Evolutionary conservation across 768 basidiomycete genomes (phyloP).

Genomic region (Royoungia palumana): DNA sequence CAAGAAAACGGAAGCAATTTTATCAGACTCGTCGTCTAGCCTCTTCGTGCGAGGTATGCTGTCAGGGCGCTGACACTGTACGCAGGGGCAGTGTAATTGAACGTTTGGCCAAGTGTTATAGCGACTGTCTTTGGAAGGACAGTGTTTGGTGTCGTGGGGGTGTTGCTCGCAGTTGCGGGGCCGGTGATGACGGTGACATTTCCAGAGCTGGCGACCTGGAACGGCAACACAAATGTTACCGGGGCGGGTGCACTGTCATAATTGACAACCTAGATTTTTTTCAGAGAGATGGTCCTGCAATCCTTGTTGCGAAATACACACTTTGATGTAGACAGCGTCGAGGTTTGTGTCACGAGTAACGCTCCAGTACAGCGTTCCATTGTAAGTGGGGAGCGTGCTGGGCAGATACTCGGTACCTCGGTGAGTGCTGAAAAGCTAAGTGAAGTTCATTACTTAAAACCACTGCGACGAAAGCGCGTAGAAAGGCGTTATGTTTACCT

Average conservation of each 20-base stretch:
- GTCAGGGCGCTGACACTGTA: constrained; percentile 40
- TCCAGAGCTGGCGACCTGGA: constrained; percentile 44
- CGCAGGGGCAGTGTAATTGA: constrained; percentile 53
- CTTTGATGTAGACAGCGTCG: constrained; percentile 56
- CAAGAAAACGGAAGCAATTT: neutral
- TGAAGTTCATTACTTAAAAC: neutral
- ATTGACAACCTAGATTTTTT: constrained; percentile 47
- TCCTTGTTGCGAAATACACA: constrained; percentile 8
- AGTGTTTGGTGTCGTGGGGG: constrained; percentile 45
- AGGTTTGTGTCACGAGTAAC: constrained; percentile 35
- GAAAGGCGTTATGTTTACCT: constrained; percentile 37
- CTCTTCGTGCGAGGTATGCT: constrained; percentile 3
- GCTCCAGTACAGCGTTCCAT: constrained; percentile 61
- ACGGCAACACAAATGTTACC: constrained; percentile 54
- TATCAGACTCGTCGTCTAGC: neutral
- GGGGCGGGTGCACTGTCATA: constrained; percentile 38
- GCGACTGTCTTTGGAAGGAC: constrained; percentile 45
- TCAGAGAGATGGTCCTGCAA: neutral
- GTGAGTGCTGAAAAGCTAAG: constrained; percentile 60
- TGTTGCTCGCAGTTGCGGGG: constrained; percentile 49
- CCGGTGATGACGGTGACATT: constrained; percentile 51
- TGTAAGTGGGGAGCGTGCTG: constrained; percentile 49
- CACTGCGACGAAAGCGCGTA: neutral
- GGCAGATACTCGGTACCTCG: constrained; percentile 61
- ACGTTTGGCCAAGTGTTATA: constrained; percentile 46